Evolutionary conservation across 2,329 filamentous ascomycete genomes (phyloP), one percentile per base, ranked within the genome.

Genomic region (Colletotrichum plurivorum): DNA sequence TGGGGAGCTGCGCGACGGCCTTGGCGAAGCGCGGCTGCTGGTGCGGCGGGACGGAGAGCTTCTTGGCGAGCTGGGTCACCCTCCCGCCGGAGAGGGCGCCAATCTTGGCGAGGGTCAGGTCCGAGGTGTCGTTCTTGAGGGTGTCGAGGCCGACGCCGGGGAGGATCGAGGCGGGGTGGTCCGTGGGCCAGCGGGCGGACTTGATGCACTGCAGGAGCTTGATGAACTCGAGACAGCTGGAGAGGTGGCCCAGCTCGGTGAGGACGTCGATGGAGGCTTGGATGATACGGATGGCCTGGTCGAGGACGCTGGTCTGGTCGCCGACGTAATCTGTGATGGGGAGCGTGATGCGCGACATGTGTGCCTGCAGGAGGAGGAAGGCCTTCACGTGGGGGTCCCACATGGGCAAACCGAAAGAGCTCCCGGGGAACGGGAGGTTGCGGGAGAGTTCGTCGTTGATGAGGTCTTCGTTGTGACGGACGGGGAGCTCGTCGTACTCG

Each of bases 321-420:
- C 96, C 96, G 3, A 99, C 94, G 77, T 99, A 99, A 85, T 99
- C 96, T 0, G 93, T 92, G 67, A 99, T 98, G 4, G 97, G 97
- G 4, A 99, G 89, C 63, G 95, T 91, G 73, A 98, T 92, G 66
- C 95, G 92, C 20, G 93, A 94, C 89, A 99, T 97, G 81, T 98
- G 94, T 0, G 96, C 94, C 80, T 99, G 97, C 0, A 99, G 87
- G 2, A 99, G 87, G 45, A 99, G 84, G 83, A 98, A 98, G 0
- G 96, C 91, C 80, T 99, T 99, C 77, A 98, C 94, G 77, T 99
- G 96, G 0, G 96, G 96, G 82, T 99, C 96, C 96, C 96, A 99
- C 91, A 99, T 93, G 1, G 95, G 95, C 48, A 98, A 83, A 10
- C 90, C 91, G 60, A 96, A 89, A 4, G 82, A 79, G 18, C 81